Percentiles rank a stretch among this genome's conserved stretches.
phyloP scores from a whole-genome alignment of 2,329 filamentous ascomycete genomes.

The Scedosporium minutisporum region DNA sequence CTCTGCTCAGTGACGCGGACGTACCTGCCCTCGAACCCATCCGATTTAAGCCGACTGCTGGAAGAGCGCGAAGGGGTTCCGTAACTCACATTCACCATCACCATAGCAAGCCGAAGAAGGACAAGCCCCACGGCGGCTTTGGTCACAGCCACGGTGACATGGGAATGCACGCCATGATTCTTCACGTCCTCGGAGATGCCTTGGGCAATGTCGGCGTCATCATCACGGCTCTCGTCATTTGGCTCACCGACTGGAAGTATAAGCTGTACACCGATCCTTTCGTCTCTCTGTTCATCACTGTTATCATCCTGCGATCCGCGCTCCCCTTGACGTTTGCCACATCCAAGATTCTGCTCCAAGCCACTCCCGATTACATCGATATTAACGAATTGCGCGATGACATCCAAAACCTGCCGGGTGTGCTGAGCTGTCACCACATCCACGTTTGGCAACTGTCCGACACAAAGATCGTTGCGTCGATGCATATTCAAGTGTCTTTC shows the following conservation, averaged over 20 bases:
- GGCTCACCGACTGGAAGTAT: slow-evolving; percentile 74
- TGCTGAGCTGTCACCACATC: slow-evolving; percentile 86
- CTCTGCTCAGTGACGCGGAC: slow-evolving; percentile 28
- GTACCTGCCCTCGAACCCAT: slow-evolving; percentile 1
- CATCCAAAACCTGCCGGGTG: slow-evolving; percentile 73
- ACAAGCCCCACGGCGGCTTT: slow-evolving; percentile 59
- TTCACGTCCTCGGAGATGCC: slow-evolving; percentile 72
- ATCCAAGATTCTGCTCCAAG: slow-evolving; percentile 83
- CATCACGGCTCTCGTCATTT: slow-evolving; percentile 75
- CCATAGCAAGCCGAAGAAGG: slow-evolving; percentile 38
- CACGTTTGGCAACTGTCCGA: slow-evolving; percentile 98
- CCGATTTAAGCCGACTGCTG: not conserved
- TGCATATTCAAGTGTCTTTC: slow-evolving; percentile 89
- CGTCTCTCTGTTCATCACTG: slow-evolving; percentile 88
- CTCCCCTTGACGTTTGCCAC: slow-evolving; percentile 72
- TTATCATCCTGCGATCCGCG: slow-evolving; percentile 64
- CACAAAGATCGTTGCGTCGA: slow-evolving; percentile 83
- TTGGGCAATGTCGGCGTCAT: slow-evolving; percentile 84
- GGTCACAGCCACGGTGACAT: slow-evolving; percentile 78
- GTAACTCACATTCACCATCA: slow-evolving; percentile 63
- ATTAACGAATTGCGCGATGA: slow-evolving; percentile 88
- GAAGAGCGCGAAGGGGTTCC: slow-evolving; percentile 35
- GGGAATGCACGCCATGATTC: slow-evolving; percentile 83
- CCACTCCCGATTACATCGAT: slow-evolving; percentile 79
- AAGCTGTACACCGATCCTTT: slow-evolving; percentile 83